phyloP scores from a whole-genome alignment of 352 stramenopile species.

The Labyrinthula sp. region DNA sequence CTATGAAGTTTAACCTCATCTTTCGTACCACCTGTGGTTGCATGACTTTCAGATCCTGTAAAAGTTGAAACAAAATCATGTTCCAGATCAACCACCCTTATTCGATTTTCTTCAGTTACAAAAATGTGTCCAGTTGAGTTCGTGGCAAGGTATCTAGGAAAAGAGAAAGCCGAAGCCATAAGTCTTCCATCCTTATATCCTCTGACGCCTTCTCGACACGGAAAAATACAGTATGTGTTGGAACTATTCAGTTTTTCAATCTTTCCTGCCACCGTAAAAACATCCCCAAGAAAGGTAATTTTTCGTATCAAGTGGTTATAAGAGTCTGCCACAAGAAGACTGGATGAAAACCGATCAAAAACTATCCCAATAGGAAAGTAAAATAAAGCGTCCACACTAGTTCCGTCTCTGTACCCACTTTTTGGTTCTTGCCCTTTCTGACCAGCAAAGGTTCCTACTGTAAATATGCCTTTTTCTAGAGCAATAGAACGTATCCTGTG shows the following conservation, averaged over 20 bases:
- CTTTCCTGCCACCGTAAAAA: conserved; percentile 26
- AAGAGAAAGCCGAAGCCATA: conserved; percentile 60
- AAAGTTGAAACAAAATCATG: conserved; percentile 67
- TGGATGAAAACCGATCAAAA: too few relatives aligned
- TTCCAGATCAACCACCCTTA: too few relatives aligned
- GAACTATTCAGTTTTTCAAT: neutral
- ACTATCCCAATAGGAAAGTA: conserved; percentile 71
- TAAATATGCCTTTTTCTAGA: conserved; percentile 15
- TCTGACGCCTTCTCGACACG: conserved; percentile 59
- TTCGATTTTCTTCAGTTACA: conserved; percentile 60
- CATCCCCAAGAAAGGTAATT: conserved; percentile 46
- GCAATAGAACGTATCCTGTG: conserved; percentile 44
- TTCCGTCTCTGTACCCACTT: conserved; percentile 63
- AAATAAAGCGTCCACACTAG: conserved; percentile 50
- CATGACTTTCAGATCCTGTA: conserved; percentile 30
- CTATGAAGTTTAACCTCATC: conserved; percentile 63
- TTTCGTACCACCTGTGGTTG: conserved; percentile 56
- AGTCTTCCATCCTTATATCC: conserved; percentile 60
- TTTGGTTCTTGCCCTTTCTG: conserved; percentile 47
- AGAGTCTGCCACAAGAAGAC: conserved; percentile 82
- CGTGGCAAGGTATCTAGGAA: conserved; percentile 65
- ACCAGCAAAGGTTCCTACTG: conserved; percentile 35
- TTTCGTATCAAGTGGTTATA: conserved; percentile 75
- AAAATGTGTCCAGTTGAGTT: conserved; percentile 52
- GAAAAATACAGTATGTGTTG: conserved; percentile 49